phyloP scores from a whole-genome alignment of 768 basidiomycete genomes.

The Leccinum arenicola region DNA sequence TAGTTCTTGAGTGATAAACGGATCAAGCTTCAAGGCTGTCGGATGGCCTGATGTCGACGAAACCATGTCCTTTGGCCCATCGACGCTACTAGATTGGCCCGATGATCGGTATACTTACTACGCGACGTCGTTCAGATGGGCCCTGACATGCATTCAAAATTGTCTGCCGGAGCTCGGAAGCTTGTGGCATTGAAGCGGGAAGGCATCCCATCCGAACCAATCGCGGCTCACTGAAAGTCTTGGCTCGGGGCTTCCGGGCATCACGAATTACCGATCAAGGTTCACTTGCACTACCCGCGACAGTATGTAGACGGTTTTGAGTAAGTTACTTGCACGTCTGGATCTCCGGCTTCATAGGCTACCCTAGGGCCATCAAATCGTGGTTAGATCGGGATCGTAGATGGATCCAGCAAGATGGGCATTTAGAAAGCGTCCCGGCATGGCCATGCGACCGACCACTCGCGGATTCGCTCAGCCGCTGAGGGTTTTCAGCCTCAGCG shows the following conservation, averaged over 20 bases:
- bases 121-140: no score
- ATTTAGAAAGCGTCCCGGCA: background rate
- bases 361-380: no score
- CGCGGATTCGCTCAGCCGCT: background rate
- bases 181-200: background rate
- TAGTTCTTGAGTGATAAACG: background rate
- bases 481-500: conserved; percentile 1
- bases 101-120: no score
- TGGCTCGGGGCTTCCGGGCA: background rate
- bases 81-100: no score
- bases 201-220: background rate
- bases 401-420: background rate
- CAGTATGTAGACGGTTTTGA: background rate
- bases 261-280: background rate
- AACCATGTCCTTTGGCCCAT: background rate
- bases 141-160: no score
- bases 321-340: background rate
- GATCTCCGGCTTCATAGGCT: background rate
- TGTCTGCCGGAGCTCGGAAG: background rate
- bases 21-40: background rate
- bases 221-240: no score
- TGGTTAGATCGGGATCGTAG: background rate
- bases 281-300: background rate
- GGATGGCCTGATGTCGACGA: background rate
- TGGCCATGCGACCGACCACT: background rate